Conservation (phyloP, 1,284 basidiomycete species). For the Erythrobasidium hasegawianum region DNA sequence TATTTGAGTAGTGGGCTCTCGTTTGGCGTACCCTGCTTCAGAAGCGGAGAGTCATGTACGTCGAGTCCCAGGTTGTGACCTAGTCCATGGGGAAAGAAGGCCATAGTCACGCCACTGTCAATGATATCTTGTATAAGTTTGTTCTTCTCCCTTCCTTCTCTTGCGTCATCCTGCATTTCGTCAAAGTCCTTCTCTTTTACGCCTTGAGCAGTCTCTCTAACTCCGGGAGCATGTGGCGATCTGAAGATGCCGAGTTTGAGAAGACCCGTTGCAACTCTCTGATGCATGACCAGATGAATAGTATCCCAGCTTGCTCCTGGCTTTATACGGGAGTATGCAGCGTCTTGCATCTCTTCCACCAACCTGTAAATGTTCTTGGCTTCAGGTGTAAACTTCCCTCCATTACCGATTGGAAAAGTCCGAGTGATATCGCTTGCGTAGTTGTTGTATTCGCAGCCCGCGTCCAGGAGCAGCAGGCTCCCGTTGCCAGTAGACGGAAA, state of each 20-base stretch:
- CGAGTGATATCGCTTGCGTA: constrained; percentile 69
- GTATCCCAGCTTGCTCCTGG: constrained; percentile 80
- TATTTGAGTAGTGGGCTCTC: constrained; percentile 64
- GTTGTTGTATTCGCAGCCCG: constrained; percentile 81
- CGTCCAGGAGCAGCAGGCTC: constrained; percentile 71
- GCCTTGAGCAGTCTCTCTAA: background rate
- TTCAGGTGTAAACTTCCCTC: constrained; percentile 75
- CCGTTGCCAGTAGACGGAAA: constrained; percentile 34
- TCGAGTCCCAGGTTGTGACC: constrained; percentile 63
- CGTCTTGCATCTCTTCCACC: constrained; percentile 80
- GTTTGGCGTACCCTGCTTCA: constrained; percentile 44
- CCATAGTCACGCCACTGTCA: constrained; percentile 66
- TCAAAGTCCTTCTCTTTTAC: constrained; percentile 53
- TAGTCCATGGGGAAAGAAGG: constrained; percentile 88
- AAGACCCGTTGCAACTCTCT: constrained; percentile 70
- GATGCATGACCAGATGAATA: constrained; percentile 74
- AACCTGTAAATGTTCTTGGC: constrained; percentile 75
- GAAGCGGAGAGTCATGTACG: constrained; percentile 59
- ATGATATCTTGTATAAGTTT: constrained; percentile 55
- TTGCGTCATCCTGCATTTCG: constrained; percentile 50
- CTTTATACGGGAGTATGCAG: constrained; percentile 63
- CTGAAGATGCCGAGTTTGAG: constrained; percentile 80
- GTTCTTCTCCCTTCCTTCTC: constrained; percentile 9
- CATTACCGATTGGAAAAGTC: constrained; percentile 62
- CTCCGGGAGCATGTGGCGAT: background rate